Evolutionary conservation across 768 basidiomycete species (phyloP).

Genomic region (Lentinula lateritia): DNA sequence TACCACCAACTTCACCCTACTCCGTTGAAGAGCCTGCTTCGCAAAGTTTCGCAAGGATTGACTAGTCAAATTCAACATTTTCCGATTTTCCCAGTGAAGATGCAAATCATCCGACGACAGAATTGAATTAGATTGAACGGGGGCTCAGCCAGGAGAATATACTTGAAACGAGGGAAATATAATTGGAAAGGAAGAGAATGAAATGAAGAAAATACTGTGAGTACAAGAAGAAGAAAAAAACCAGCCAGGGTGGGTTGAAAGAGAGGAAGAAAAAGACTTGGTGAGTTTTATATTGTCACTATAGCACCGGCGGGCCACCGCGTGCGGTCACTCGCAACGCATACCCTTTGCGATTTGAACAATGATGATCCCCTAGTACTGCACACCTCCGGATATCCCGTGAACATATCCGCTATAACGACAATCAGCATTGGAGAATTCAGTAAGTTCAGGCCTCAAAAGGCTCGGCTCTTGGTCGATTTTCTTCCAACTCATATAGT

Average conservation of each 20-base stretch:
- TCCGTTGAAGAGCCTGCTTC: slow-evolving; percentile 7
- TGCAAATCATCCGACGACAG: neutral
- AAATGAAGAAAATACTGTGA: neutral
- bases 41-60: neutral
- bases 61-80: neutral
- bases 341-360: no score
- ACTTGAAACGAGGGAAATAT: neutral
- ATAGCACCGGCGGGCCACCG: neutral
- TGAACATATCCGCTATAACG: no score
- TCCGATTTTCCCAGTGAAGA: neutral
- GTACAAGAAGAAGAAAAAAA: neutral
- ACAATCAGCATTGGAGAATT: no score
- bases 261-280: neutral
- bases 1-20: slow-evolving; percentile 7
- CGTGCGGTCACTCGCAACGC: no score
- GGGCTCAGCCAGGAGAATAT: neutral
- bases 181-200: neutral
- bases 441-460: no score
- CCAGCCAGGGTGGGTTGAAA: slow-evolving; percentile 1
- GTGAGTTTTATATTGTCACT: neutral
- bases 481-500: no score
- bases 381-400: no score
- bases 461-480: no score
- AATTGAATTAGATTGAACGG: neutral
- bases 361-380: no score